Evolutionary conservation across 805 yeast species (phyloP), one percentile per base, ranked within the genome.

Genomic region (Zygoascus flipseniorum): DNA sequence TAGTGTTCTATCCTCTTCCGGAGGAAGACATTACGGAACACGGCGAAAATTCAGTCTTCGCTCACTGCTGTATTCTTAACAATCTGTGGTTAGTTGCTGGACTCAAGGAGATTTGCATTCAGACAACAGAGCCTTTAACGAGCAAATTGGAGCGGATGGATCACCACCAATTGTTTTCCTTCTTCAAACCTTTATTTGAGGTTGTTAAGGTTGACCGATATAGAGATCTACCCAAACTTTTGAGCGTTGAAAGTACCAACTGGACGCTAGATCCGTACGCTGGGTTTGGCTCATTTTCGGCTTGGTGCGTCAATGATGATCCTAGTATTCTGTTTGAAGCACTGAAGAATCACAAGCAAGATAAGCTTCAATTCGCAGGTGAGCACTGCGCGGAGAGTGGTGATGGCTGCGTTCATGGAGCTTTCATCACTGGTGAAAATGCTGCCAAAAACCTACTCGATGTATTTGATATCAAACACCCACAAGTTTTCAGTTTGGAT

Each of bases 241-340:
- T 54, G 2, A 50, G 59, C n/a, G 37, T 57, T 8, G 58, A 63
- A 44, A 41, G 50, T n/a, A 63, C 68, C 16, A 52, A 55, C 8
- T 65, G 69, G 69, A 48, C 62, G 6, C 41, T 50, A 39, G 69
- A 66, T 48, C 48, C 55, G 48, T 56, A 43, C 26, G 65, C 69
- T 11, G 69, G 69, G 8, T 60, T 49, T 51, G 69, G 69, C 31
- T 58, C 66, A 14, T 66, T 65, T 54, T 45, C 62, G 23, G 56
- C 57, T 23, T 53, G 56, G 14, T 51, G 58, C 39, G 65, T 58
- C 31, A 57, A 53, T 13, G 60, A 57, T 8, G 64, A 64, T 20
- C 54, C 64, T 10, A 49, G 54, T 9, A 51, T 50, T 23, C 54
- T 64, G 44, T 50, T 63, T 14, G 51, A 52, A 16, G 62, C 64